These are phyloP conservation scores for Vicia sativa DNA, from an alignment of 306 rosid species.

Conservation along the genomic window DNA sequence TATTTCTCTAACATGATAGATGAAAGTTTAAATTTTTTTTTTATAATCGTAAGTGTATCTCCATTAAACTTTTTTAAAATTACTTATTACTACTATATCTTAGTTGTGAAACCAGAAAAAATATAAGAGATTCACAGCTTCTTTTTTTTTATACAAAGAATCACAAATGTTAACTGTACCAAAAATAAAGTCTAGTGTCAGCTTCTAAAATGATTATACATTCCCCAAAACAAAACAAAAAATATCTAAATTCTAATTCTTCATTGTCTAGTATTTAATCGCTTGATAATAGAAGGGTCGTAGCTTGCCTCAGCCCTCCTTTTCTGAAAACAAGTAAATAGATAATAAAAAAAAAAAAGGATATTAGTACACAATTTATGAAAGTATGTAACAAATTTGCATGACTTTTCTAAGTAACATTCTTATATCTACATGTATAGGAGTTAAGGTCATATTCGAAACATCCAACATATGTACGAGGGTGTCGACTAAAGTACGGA, in stretches of 20 bases:
- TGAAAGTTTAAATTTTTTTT: too few species aligned
- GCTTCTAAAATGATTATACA: conserved; percentile 14
- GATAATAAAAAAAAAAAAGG: neutral
- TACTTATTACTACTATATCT: too few species aligned
- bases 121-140: neutral
- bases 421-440: too few species aligned
- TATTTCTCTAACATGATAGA: too few species aligned
- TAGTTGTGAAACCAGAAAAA: too few species aligned
- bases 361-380: conserved; percentile 18
- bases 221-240: neutral
- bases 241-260: conserved; percentile 3
- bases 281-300: conserved; percentile 36
- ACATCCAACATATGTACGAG: too few species aligned
- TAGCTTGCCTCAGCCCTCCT: conserved; percentile 40
- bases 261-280: conserved; percentile 36
- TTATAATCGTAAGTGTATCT: too few species aligned
- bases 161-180: conserved; percentile 23
- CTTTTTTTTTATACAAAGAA: neutral
- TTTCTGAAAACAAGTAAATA: conserved; percentile 36
- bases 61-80: too few species aligned
- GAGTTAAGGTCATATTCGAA: too few species aligned
- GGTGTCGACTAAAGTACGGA: too few species aligned
- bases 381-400: neutral
- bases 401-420: neutral
- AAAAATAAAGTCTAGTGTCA: conserved; percentile 18